Base-by-base conservation (phyloP, 2,329 filamentous ascomycete species). In the Coleophoma crateriformis region DNA sequence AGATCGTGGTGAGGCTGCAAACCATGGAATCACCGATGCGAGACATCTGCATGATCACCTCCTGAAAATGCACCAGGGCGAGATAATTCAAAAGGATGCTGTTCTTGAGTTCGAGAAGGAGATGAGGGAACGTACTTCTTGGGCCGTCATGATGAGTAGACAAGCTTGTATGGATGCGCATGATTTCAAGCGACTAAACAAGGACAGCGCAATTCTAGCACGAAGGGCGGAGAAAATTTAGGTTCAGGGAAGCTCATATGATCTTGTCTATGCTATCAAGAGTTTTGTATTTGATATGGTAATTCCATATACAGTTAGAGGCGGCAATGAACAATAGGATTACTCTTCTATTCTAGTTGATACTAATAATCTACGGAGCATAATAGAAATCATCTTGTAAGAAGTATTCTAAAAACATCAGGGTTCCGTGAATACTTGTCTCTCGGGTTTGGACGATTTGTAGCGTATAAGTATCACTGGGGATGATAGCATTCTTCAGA, bases 1-100 rank as follows among this genome's bases (percentile, higher is more conserved):
- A 82, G 78, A 77, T 56, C 71, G 78, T 12, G 78, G 78, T 3
- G 78, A 82, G 61, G 78, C 76, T 1, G 77, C 75, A 6, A 82
- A 82, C 53, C 77, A 81, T 46, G 77, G 73, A 3, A 76, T 82
- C 34, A 61, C 73, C 7, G 78, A 81, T 56, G 73, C 76, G 0
- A 58, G 67, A 2, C 71, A 75, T 34, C 67, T 81, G 40, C 64
- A 68, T 0, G 64, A 68, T 10, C 51, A 57, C 1, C 39, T 64
- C 8, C n/a, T 56, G 4, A 46, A 42, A n/a, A 42, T 58, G 12
- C 37, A 33, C 7, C 53, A 64, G 32, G 42, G 49, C 17, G 35
- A 48, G 8, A 19, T 50, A 19, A 48, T 45, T 6, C 42, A 54
- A 50, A 38, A 48, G 39, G 13, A 50, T 33, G 35, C 38, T 17